Evolutionary conservation across 148 eudicot genomes (phyloP).

Genomic region (Salicornia ramosissima): DNA sequence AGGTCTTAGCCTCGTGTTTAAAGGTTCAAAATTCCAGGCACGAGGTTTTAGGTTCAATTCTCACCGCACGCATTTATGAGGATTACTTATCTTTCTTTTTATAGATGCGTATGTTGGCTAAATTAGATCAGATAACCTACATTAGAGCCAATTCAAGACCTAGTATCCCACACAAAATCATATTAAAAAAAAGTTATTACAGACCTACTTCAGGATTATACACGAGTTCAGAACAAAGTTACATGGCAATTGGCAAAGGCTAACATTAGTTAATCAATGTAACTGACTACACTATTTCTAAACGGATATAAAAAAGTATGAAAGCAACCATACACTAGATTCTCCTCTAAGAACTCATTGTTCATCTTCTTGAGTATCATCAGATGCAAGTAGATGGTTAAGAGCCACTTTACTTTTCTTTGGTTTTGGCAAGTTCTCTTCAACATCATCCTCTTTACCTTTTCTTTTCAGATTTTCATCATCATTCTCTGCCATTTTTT

Average conservation of each 20-base stretch:
- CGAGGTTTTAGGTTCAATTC: too few relatives aligned
- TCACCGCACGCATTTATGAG: too few relatives aligned
- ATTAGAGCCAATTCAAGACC: too few relatives aligned
- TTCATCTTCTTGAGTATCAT: constrained; percentile 70
- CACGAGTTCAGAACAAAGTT: neutral
- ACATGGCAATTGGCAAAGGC: neutral
- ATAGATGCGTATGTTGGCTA: too few relatives aligned
- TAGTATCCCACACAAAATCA: too few relatives aligned
- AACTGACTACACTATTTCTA: neutral
- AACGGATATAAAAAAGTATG: neutral
- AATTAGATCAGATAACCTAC: too few relatives aligned
- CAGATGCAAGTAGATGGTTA: constrained; percentile 67
- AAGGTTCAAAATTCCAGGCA: too few relatives aligned
- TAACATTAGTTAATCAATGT: neutral
- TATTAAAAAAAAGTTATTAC: too few relatives aligned
- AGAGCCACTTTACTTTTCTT: constrained; percentile 75
- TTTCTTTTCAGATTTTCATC: constrained; percentile 54
- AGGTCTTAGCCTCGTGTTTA: too few relatives aligned
- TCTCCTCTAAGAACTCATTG: constrained; percentile 7
- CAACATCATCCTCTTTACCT: constrained; percentile 33
- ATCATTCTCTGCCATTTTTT: constrained; percentile 23
- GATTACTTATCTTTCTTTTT: too few relatives aligned
- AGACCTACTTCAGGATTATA: neutral
- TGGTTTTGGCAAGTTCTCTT: constrained; percentile 27
- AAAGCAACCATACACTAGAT: neutral